Evolutionary conservation across 306 rosid species (phyloP), one percentile per base, ranked within the genome.

Genomic region (Vigna reflexopilosa): DNA sequence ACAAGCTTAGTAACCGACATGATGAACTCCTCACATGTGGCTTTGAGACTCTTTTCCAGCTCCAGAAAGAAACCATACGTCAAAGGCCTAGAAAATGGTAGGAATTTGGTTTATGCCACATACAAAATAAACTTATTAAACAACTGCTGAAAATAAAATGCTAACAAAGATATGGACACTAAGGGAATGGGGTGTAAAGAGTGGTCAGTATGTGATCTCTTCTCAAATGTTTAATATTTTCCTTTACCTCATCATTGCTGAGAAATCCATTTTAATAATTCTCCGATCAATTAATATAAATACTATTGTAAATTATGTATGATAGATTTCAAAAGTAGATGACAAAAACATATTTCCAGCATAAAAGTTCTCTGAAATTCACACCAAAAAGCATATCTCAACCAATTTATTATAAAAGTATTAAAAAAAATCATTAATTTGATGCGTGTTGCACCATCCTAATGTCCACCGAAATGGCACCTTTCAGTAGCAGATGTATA

Each of bases 1-100:
- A 95, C 97, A 51, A 87, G 89, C 94, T 95, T 95, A 52, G 99
- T 95, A 80, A 95, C 93, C 15, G 96, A 87, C 99, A 95, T 95
- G 50, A 95, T 93, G 85, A 93, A 95, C 84, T 95, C 98, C 87
- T 95, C 99, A 73, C 99, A 93, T 28, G 99, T 95, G 82, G 89
- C 88, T 86, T 95, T 95, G 48, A 95, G 91, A 90, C 89, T 95
- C 83, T 93, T 95, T 79, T 95, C 99, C 71, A 95, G 89, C 55
- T 93, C 99, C 99, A 93, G 91, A 83, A 86, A 79, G 68, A 75
- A 83, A 76, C 77, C 30, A 71, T 49, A 77, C 55, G 67, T 63
- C 22, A 44, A 55, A 55, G 56, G 79, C 45, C 62, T 62, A 42
- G 54, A 42, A 62, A 28, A 62, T 51, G 68, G 70, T 64, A 19